Base-by-base conservation (phyloP, 1,139 yeast species). In the Blastobotrys buckinghamii region DNA sequence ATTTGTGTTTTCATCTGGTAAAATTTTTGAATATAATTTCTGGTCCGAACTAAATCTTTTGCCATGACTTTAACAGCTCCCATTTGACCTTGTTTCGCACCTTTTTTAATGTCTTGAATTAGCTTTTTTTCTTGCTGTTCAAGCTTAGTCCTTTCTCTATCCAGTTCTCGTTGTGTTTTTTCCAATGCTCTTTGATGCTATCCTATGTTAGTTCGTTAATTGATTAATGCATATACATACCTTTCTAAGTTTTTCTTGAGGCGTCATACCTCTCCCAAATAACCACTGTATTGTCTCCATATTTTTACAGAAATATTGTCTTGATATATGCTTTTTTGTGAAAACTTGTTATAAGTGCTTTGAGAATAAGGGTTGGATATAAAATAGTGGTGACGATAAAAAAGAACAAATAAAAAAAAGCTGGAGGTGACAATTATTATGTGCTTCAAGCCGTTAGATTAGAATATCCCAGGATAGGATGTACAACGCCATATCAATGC, bases 11-110 rank as follows among this genome's bases (percentile, higher is more conserved):
- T 85, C 97, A 92, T 92, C 53, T 84, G 82, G 63, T 87, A 87
- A 69, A 92, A 94, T 70, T 92, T 92, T 57, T 82, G 84, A 53
- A 89, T 79, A 63, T 86, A 82, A 32, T 72, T 56, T 60, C 90
- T 77, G 1, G 98, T 92, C 52, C 99, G 75, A 22, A 92, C 89
- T 52, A 92, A 75, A 65, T 94, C 99, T 66, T 88, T 87, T 27
- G 97, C 97, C 72, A 92, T 96, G 35, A 94, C 85, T 69, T 87
- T 89, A 49, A 95, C 90, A 37, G 96, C 88, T 42, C 84, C 79
- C 55, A 87, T 77, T 67, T 90, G 97, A 34, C 96, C 96, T 56
- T 73, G 82, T 63, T 88, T 89, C 10, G 97, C 98, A 13, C 92
- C 79, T 65, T 84, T 88, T 67, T 89, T 89, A 62, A 94, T 90